Conservation (phyloP, 331 rosid species). For the Rosa hybrid region DNA sequence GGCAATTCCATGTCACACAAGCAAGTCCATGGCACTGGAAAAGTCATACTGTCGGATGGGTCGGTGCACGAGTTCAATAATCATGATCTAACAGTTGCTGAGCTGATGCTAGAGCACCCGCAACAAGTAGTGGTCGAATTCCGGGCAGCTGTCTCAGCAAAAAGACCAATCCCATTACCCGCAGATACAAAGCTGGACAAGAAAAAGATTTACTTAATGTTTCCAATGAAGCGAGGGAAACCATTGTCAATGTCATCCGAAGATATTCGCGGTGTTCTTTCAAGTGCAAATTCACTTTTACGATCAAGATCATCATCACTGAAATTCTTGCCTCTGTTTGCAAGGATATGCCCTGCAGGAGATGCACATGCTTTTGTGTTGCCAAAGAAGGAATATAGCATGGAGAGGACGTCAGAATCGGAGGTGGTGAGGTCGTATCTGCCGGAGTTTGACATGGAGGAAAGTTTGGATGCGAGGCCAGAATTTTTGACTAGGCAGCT, state of each 20-base stretch:
- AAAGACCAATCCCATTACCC: constrained; percentile 55
- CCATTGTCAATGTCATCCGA: constrained; percentile 42
- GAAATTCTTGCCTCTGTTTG: constrained; percentile 58
- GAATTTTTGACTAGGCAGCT: constrained; percentile 75
- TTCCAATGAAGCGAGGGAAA: constrained; percentile 75
- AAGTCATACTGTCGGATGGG: constrained; percentile 61
- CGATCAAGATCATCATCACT: constrained; percentile 32
- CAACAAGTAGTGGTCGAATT: constrained; percentile 78
- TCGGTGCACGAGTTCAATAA: constrained; percentile 57
- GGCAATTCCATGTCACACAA: constrained; percentile 53
- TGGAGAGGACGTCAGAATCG: constrained; percentile 10
- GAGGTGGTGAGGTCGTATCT: constrained; percentile 18
- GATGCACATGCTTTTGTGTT: background rate
- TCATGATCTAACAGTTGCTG: constrained; percentile 58
- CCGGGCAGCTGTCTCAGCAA: constrained; percentile 38
- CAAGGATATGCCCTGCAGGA: constrained; percentile 39
- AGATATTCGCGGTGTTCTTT: constrained; percentile 48
- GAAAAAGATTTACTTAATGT: constrained; percentile 58
- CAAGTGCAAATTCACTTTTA: constrained; percentile 36
- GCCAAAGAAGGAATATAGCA: constrained; percentile 17
- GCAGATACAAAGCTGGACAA: constrained; percentile 63
- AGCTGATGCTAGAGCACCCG: constrained; percentile 83
- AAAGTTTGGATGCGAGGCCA: constrained; percentile 45
- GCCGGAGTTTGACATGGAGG: constrained; percentile 41
- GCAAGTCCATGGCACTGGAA: constrained; percentile 29